Evolutionary conservation across 805 yeast species (phyloP), one percentile per base, ranked within the genome.

Genomic region (Saturnispora ahearnii): DNA sequence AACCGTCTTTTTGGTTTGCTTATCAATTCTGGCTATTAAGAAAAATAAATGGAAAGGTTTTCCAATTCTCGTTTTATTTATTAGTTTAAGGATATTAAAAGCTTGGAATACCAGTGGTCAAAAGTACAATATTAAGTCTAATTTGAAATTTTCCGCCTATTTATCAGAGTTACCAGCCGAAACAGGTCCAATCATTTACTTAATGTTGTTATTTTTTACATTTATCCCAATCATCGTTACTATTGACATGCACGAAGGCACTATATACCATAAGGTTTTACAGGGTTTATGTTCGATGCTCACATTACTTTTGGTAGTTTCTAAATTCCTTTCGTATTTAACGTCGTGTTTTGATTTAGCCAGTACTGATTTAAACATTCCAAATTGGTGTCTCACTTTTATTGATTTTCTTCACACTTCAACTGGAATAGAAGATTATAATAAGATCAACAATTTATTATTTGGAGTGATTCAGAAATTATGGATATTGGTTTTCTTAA

Each of bases 51-150:
- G 26, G 24, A 40, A 24, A 9, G 26, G 55, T 31, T 31, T 55
- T 21, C 56, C 63, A 54, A 53, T 55, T 12, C 1, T 50, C 1
- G 21, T 53, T 10, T 30, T 67, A 22, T 52, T 71, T 5, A 18
- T 66, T 0, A 62, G 78, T 3, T 52, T 83, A 9, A 73, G 97
- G 50, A 8, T 82, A 0, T 62, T 89, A 22, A 73, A 93, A 50
- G 83, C 87, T 1, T 93, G 96, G 96, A 86, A 84, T 59, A 84
- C 83, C 56, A 80, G 91, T 46, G 98, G 98, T 1, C 97, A 90
- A 60, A 93, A 93, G 56, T 82, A 75, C 61, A 70, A 70, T 48
- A 44, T 66, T n/a, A 68, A 72, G 41, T 72, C 76, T 13, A 73
- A 73, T 18, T 63, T 71, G 44, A 79, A 79, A 38, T 56, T 84